Percentiles rank a stretch among this genome's conserved stretches.
phyloP scores from a whole-genome alignment of 2,329 filamentous ascomycete genomes.

The Nannizziopsis barbatae region DNA sequence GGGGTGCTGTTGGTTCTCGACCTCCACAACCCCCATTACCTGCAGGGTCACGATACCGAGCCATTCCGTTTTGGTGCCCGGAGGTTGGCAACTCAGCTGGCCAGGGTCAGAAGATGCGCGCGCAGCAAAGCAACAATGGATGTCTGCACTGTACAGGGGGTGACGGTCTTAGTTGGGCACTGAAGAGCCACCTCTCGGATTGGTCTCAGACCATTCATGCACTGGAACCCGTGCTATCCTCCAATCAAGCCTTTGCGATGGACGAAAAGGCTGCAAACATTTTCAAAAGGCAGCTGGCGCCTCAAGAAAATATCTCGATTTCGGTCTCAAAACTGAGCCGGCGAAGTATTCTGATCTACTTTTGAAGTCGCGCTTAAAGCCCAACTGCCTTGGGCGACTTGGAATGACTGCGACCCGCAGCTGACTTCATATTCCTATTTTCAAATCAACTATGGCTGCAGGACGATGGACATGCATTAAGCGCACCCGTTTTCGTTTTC shows the following conservation, averaged over 20 bases:
- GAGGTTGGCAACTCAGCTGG: neutral
- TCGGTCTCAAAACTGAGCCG: neutral
- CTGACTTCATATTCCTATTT: neutral
- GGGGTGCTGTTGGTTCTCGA: neutral
- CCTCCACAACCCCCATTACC: neutral
- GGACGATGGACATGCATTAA: neutral
- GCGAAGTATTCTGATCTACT: too few relatives aligned
- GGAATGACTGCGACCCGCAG: neutral
- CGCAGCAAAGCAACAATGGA: conserved; percentile 2
- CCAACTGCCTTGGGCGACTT: neutral
- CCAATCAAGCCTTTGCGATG: conserved; percentile 1
- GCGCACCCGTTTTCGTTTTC: too few relatives aligned
- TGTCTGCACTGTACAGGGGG: neutral
- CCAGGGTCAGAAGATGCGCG: conserved; percentile 9
- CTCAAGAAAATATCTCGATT: neutral
- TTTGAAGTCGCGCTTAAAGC: too few relatives aligned
- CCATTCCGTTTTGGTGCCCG: conserved; percentile 2
- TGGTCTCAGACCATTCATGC: conserved; percentile 6
- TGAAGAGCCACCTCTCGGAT: neutral
- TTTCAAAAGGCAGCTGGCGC: neutral
- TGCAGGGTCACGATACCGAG: conserved; percentile 1
- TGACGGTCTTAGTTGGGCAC: conserved; percentile 8
- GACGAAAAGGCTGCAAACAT: neutral
- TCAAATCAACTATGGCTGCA: neutral
- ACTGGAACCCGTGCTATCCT: neutral